phyloP scores from a whole-genome alignment of 441 rosid genomes.

The Croton setiger region DNA sequence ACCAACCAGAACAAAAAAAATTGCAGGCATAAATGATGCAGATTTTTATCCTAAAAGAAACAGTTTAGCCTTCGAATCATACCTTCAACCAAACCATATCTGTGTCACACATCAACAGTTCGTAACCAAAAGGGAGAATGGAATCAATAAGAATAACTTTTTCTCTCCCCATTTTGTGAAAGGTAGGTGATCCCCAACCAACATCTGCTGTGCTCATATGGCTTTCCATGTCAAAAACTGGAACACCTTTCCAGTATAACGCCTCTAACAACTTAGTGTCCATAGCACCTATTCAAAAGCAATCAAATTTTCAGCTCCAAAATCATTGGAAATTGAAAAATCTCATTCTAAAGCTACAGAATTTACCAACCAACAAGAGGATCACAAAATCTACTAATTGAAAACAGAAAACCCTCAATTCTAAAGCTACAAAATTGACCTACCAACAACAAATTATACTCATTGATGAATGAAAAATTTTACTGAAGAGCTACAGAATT shows the following conservation, averaged over 20 bases:
- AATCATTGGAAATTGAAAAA: neutral
- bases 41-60: slow-evolving; percentile 10
- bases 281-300: slow-evolving; percentile 67
- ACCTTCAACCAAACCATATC: slow-evolving; percentile 99
- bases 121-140: slow-evolving; percentile 81
- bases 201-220: slow-evolving; percentile 93
- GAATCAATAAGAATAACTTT: slow-evolving; percentile 85
- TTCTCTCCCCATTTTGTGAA: slow-evolving; percentile 99
- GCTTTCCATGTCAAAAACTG: slow-evolving; percentile 98
- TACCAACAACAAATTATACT: too few relatives aligned
- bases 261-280: slow-evolving; percentile 90
- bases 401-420: too few relatives aligned
- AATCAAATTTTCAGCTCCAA: neutral
- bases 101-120: slow-evolving; percentile 95
- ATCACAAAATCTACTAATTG: too few relatives aligned
- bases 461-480: too few relatives aligned
- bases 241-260: slow-evolving; percentile 95
- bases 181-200: slow-evolving; percentile 96
- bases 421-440: too few relatives aligned
- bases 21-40: neutral
- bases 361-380: too few relatives aligned
- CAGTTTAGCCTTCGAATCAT: slow-evolving; percentile 12
- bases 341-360: too few relatives aligned
- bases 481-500: too few relatives aligned
- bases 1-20: neutral